phyloP scores from a whole-genome alignment of 805 yeast genomes.

The Nakazawaea laoshanensis region DNA sequence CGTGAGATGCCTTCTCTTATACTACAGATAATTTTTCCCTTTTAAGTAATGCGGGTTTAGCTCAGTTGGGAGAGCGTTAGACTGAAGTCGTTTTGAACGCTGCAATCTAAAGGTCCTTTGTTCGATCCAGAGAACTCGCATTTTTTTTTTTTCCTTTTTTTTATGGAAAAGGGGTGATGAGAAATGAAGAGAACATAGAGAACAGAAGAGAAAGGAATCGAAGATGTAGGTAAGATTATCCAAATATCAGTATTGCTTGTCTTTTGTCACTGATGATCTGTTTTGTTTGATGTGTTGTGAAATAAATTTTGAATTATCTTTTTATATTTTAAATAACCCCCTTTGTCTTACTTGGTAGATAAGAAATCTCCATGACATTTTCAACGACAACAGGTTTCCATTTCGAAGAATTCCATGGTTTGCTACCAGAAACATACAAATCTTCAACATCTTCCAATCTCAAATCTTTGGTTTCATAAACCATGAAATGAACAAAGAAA shows the following conservation, averaged over 20 bases:
- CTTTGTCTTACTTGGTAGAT: background rate
- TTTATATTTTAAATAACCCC: background rate
- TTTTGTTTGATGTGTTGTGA: background rate
- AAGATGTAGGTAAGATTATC: too few species aligned
- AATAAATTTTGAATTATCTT: background rate
- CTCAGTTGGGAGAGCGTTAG: slow-evolving; percentile 13
- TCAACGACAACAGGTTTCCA: background rate
- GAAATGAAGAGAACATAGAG: too few species aligned
- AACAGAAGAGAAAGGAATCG: too few species aligned
- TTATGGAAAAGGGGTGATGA: background rate
- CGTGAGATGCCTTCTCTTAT: too few species aligned
- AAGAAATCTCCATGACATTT: background rate
- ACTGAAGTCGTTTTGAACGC: slow-evolving; percentile 11
- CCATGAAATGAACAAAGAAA: slow-evolving; percentile 46
- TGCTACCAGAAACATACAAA: slow-evolving; percentile 37
- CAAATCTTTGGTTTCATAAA: slow-evolving; percentile 61
- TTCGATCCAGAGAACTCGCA: slow-evolving; percentile 13
- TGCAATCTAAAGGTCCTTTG: slow-evolving; percentile 12
- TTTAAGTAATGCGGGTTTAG: slow-evolving; percentile 13
- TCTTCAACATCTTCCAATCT: slow-evolving; percentile 62
- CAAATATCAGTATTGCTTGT: too few species aligned
- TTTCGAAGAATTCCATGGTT: slow-evolving; percentile 18
- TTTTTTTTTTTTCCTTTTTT: slow-evolving; percentile 4
- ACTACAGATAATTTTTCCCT: too few species aligned
- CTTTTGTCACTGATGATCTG: too few species aligned